Base-by-base conservation (phyloP, 805 yeast genomes). In the Barnettozyma salicaria region DNA sequence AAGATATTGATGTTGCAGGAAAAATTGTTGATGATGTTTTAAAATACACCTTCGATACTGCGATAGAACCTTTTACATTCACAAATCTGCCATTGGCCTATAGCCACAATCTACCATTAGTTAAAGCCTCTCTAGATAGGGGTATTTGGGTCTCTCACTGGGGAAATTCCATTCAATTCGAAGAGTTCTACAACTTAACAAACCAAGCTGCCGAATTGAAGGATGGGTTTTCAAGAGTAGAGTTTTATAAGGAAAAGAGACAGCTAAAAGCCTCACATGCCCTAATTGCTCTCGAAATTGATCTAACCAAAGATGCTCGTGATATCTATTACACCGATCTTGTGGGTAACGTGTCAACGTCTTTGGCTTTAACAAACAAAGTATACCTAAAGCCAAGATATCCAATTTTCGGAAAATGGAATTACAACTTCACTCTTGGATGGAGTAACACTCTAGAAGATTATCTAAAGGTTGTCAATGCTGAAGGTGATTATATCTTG, bases 341-440 rank as follows among this genome's bases (percentile, higher is more conserved):
- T 47, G 96, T 90, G 20, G 98, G 98, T 25, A 85, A 86, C 61
- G 96, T 90, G 11, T 80, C 96, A 6, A 84, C 97, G 4, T 80
- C 82, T 34, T 65, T 66, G 43, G 54, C 62, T 4, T 37, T 54
- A 12, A 47, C 48, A 5, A 55, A 59, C 36, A 56, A 48, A 42
- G 62, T 86, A 32, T 64, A 79, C 24, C 59, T 92, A 46, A 75
- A 72, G 53, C 97, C 97, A 39, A 74, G 98, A 59, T 92, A 68
- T 67, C 98, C 98, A n/a, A 58, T 92, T 6, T 84, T 86, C 61
- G 98, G 98, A 33, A 94, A 89, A 29, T 92, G 98, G 98, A 72
- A 79, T 52, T 90, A 87, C 63, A 87, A 90, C 63, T 92, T 86
- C 68, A 92, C 97, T 17, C 61, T 90, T 49, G 97, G 97, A n/a